Evolutionary conservation across 176 grass and related monocot species (phyloP).

Genomic region (Eleusine coracana): DNA sequence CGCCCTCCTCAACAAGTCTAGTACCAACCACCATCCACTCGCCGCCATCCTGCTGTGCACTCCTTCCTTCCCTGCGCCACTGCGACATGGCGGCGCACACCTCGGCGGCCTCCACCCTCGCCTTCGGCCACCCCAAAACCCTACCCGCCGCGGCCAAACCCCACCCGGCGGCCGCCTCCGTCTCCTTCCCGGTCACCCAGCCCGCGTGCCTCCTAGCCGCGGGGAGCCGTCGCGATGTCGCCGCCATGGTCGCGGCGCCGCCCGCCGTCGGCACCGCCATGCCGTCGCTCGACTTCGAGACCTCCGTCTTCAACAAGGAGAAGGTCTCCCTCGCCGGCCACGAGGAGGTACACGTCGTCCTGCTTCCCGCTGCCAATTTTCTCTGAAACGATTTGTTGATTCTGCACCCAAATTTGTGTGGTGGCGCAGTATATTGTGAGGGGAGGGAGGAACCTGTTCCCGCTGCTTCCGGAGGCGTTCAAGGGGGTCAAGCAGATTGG

Average conservation of each 20-base stretch:
- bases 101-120: constrained; percentile 41
- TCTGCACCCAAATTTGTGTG: neutral
- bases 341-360: constrained; percentile 54
- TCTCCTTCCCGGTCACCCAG: constrained; percentile 35
- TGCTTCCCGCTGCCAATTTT: neutral
- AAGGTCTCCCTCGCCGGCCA: constrained; percentile 92
- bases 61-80: neutral
- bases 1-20: neutral
- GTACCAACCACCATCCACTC: neutral
- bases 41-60: neutral
- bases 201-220: constrained; percentile 4
- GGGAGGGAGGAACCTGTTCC: constrained; percentile 89
- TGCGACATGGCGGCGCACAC: constrained; percentile 61
- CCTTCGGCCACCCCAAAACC: constrained; percentile 60
- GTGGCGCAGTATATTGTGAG: constrained; percentile 71
- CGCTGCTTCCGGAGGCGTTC: constrained; percentile 77
- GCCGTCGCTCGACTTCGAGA: constrained; percentile 75
- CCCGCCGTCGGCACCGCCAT: constrained; percentile 47
- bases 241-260: constrained; percentile 52
- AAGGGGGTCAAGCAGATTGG: constrained; percentile 94
- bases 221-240: neutral
- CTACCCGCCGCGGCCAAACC: constrained; percentile 24
- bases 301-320: constrained; percentile 84
- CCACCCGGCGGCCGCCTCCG: neutral
- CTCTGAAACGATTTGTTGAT: neutral